Percentiles rank a stretch among this genome's conserved stretches.
These are phyloP conservation scores for Crotalaria pallida DNA, from an alignment of 306 rosid genomes.

Conservation along the genomic window DNA sequence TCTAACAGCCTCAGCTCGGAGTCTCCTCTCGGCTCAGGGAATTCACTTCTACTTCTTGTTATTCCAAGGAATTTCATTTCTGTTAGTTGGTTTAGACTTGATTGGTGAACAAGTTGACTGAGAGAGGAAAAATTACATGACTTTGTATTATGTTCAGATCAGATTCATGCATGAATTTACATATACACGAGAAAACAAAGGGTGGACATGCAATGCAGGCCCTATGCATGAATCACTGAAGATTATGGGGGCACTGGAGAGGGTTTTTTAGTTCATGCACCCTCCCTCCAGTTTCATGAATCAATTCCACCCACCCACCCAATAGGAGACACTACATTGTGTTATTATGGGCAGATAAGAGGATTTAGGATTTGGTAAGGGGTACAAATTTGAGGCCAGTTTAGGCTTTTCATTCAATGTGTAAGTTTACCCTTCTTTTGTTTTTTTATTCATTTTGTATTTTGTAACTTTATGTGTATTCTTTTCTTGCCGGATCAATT, in stretches of 20 bases:
- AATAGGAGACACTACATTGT: neutral
- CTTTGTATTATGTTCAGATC: conserved; percentile 12
- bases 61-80: conserved; percentile 87
- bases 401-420: conserved; percentile 26
- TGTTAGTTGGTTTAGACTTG: conserved; percentile 87
- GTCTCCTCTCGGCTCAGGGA: conserved; percentile 94
- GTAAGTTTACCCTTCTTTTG: conserved; percentile 19
- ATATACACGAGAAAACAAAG: conserved; percentile 20
- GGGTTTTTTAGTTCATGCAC: conserved; percentile 25
- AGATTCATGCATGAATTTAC: neutral
- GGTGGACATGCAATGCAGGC: neutral
- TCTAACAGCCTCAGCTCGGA: conserved; percentile 85
- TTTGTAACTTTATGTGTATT: conserved; percentile 39
- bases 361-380: conserved; percentile 12
- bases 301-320: conserved; percentile 13
- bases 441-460: conserved; percentile 29
- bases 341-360: conserved; percentile 11
- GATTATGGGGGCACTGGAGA: neutral
- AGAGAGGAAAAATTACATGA: conserved; percentile 14
- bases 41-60: conserved; percentile 95
- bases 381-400: conserved; percentile 19
- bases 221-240: neutral
- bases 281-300: conserved; percentile 11
- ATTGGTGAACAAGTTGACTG: conserved; percentile 88
- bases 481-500: conserved; percentile 46